Percentiles rank a stretch among this genome's conserved stretches.
Conservation (phyloP, 805 yeast species). For the Maudiozyma barnettii region DNA sequence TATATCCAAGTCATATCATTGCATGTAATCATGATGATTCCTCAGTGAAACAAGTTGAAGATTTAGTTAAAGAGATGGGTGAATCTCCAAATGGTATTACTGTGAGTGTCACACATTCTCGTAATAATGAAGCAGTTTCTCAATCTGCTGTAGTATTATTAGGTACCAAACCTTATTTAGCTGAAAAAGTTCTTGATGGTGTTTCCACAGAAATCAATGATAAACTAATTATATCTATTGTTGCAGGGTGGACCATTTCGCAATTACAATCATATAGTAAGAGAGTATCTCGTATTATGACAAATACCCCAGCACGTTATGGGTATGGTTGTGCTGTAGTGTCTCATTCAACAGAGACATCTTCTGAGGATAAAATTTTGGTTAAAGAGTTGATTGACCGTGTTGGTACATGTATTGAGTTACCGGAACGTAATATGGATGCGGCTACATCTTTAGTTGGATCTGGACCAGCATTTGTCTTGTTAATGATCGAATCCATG, state of each 20-base stretch:
- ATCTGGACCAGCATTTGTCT: constrained; percentile 91
- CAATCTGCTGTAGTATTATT: constrained; percentile 63
- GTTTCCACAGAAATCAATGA: constrained; percentile 40
- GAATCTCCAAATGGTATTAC: constrained; percentile 33
- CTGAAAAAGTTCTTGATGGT: constrained; percentile 46
- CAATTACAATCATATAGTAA: constrained; percentile 46
- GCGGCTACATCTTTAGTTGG: constrained; percentile 94
- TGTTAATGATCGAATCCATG: constrained; percentile 81
- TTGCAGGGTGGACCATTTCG: constrained; percentile 87
- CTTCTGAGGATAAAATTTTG: constrained; percentile 28
- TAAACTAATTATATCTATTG: constrained; percentile 63
- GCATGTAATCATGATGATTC: constrained; percentile 51
- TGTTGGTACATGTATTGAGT: constrained; percentile 50
- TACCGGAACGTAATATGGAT: constrained; percentile 91
- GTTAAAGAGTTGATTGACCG: constrained; percentile 43
- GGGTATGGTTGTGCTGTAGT: constrained; percentile 93
- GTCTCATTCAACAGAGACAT: constrained; percentile 53
- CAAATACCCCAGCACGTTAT: constrained; percentile 90
- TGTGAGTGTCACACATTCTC: constrained; percentile 45
- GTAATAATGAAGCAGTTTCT: constrained; percentile 50
- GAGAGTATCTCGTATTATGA: constrained; percentile 84
- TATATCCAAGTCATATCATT: constrained; percentile 61
- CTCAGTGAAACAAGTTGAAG: constrained; percentile 42
- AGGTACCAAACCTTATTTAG: constrained; percentile 85
- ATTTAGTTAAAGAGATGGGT: constrained; percentile 40